phyloP scores from a whole-genome alignment of 345 rosid species.

The Salix suchowensis region DNA sequence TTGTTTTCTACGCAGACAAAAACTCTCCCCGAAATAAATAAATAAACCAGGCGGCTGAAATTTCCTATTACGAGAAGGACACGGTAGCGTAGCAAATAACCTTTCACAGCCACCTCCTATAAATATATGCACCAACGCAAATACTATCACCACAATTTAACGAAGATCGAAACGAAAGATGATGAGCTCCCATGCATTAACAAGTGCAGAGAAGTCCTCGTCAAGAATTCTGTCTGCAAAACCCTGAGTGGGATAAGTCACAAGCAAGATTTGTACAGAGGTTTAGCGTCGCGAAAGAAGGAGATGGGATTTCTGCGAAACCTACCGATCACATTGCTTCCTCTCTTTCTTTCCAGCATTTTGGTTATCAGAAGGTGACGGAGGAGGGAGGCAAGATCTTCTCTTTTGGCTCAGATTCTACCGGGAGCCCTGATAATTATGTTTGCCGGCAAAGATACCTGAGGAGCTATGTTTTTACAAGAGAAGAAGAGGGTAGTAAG shows the following conservation, averaged over 20 bases:
- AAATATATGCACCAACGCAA: no score
- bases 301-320: no score
- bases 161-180: neutral
- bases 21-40: no score
- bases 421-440: constrained; percentile 9
- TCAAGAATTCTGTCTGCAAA: constrained; percentile 9
- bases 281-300: neutral
- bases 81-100: no score
- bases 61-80: no score
- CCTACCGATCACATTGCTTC: neutral
- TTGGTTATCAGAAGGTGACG: neutral
- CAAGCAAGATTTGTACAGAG: constrained; percentile 21
- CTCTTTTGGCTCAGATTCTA: neutral
- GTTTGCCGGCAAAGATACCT: constrained; percentile 26
- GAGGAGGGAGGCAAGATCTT: no score
- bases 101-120: no score
- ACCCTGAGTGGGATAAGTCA: constrained; percentile 30
- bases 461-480: constrained; percentile 32
- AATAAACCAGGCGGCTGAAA: no score
- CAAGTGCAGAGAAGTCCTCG: neutral
- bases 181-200: constrained; percentile 1
- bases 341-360: no score
- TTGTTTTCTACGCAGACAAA: no score
- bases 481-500: constrained; percentile 1
- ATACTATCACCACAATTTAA: no score